A percentile compares a stretch with the other conserved stretches of the same genome.
phyloP scores from a whole-genome alignment of 2,329 filamentous ascomycete genomes.

The Aspergillus pseudoterreus region DNA sequence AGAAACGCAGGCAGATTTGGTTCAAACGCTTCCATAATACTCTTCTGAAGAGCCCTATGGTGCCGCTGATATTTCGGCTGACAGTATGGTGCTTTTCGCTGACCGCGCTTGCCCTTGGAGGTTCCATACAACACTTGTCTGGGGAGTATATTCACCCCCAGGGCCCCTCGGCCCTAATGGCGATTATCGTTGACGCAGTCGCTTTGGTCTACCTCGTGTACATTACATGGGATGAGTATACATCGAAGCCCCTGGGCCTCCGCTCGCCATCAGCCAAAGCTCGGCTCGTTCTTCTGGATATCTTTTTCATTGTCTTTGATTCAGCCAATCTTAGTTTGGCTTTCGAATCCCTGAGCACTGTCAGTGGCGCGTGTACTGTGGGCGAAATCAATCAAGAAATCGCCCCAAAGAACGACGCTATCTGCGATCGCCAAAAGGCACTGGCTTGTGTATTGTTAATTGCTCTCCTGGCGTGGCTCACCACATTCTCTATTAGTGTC shows the following conservation, averaged over 20 bases:
- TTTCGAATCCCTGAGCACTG: conserved; percentile 72
- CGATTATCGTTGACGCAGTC: conserved; percentile 81
- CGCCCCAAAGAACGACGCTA: conserved; percentile 39
- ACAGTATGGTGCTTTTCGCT: conserved; percentile 80
- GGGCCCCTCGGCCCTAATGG: conserved; percentile 77
- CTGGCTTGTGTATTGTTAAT: conserved; percentile 76
- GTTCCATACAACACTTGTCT: conserved; percentile 65
- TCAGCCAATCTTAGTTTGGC: conserved; percentile 87
- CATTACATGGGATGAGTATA: conserved; percentile 96
- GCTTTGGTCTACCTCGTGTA: conserved; percentile 88
- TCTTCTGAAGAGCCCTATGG: conserved; percentile 75
- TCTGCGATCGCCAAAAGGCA: conserved; percentile 64
- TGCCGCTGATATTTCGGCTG: conserved; percentile 78
- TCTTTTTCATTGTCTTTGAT: conserved; percentile 97
- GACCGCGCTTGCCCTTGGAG: conserved; percentile 73
- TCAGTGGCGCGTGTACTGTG: conserved; percentile 57
- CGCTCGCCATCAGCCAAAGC: conserved; percentile 82
- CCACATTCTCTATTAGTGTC: conserved; percentile 83
- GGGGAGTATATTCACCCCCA: conserved; percentile 49
- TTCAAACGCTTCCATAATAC: conserved; percentile 62
- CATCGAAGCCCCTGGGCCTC: conserved; percentile 84
- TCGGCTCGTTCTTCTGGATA: conserved; percentile 81
- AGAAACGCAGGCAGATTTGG: conserved; percentile 50
- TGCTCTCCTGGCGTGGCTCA: conserved; percentile 81
- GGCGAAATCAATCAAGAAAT: conserved; percentile 33